Percentiles rank a stretch among this genome's conserved stretches.
Conservation (phyloP, 2,329 filamentous ascomycete genomes). For the Colletotrichum higginsianum region DNA sequence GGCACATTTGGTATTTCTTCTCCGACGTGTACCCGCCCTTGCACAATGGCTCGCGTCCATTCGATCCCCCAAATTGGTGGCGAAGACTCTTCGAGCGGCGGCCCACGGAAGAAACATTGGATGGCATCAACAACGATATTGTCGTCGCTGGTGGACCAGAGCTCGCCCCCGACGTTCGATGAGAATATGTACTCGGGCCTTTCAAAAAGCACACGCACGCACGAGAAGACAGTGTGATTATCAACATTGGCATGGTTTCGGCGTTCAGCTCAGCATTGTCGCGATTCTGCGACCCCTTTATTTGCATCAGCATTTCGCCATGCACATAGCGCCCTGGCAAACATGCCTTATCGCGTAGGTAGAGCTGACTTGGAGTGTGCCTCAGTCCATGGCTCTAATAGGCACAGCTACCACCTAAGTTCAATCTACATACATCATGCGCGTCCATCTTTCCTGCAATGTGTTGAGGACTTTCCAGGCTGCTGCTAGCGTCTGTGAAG, state of each 20-base stretch:
- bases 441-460: background rate
- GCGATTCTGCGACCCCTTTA: background rate
- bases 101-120: conserved; percentile 62
- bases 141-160: conserved; percentile 66
- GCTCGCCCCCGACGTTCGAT: conserved; percentile 39
- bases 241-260: conserved; percentile 20
- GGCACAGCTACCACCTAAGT: background rate
- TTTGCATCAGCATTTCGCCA: conserved; percentile 4
- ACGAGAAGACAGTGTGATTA: background rate
- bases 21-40: conserved; percentile 95
- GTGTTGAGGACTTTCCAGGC: background rate
- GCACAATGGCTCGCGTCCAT: conserved; percentile 85
- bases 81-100: conserved; percentile 83
- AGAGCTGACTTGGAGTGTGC: background rate
- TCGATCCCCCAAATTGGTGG: conserved; percentile 95
- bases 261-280: conserved; percentile 23
- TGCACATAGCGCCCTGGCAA: background rate
- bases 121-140: conserved; percentile 74
- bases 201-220: background rate
- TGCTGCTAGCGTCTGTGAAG: background rate
- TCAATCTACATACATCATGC: background rate
- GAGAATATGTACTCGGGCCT: background rate
- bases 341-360: background rate
- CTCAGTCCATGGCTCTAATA: background rate
- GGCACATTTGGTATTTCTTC: conserved; percentile 99